Evolutionary conservation across 345 rosid species (phyloP).

Genomic region (Anacardium occidentale): DNA sequence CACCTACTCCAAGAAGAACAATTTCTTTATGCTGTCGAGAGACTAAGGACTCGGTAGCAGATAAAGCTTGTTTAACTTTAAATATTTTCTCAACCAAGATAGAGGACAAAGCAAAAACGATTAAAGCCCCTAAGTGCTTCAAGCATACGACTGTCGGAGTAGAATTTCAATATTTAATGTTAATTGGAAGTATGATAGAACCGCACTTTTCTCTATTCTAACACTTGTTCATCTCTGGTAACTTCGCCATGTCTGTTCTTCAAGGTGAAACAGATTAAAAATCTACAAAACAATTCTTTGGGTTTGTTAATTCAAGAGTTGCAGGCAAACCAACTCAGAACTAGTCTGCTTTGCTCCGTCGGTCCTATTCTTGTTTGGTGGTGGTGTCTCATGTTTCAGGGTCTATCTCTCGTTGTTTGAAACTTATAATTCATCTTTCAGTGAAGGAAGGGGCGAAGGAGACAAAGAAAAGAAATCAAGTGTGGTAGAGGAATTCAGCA

Average conservation of each 20-base stretch:
- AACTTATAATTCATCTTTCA: constrained; percentile 9
- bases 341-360: constrained; percentile 24
- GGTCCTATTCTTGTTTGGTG: constrained; percentile 29
- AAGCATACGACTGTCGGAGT: no score
- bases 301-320: constrained; percentile 22
- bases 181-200: no score
- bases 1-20: no score
- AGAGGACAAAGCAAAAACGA: no score
- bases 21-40: no score
- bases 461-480: constrained; percentile 18
- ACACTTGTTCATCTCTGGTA: neutral
- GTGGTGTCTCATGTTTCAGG: constrained; percentile 26
- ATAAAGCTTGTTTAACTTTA: no score
- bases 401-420: constrained; percentile 30
- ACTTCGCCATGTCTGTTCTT: neutral
- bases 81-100: no score
- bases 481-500: constrained; percentile 43
- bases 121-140: no score
- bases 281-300: neutral
- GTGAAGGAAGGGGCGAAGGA: neutral
- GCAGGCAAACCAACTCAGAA: constrained; percentile 24
- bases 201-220: no score
- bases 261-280: no score
- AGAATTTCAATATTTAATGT: no score
- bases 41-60: no score